Evolutionary conservation across 2,329 filamentous ascomycete genomes (phyloP), one percentile per base, ranked within the genome.

Genomic region (Neofusicoccum parvum): DNA sequence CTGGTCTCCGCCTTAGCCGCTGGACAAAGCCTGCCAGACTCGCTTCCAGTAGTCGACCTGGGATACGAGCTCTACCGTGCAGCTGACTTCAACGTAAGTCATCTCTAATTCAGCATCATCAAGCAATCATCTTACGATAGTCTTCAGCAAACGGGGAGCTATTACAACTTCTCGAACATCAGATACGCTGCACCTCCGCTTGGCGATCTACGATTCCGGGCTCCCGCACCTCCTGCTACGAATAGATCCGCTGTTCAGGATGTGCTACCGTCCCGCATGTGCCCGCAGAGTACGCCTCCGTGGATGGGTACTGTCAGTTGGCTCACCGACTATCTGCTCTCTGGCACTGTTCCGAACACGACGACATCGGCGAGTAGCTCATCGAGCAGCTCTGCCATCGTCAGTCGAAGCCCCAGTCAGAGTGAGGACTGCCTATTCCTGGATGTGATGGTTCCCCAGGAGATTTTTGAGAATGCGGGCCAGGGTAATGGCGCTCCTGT

Each of bases 161-260:
- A 81, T 66, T 86, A 85, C 73, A 85, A 83, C 68, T 87, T 87
- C 74, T 81, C 76, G 64, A 86, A 87, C 69, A 86, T 87, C 67
- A 80, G 85, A 49, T 87, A 83, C 71, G 85, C 83, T 5, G 81
- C 82, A 37, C 80, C 85, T 20, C 85, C 85, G 1, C 67, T 83
- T 3, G 84, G 82, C 11, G 70, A 84, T 10, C 71, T 85, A 51
- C 78, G 85, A 37, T 87, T 86, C 69, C 78, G 78, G 15, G 79
- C 80, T 37, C 85, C 85, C 2, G 74, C 76, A 23, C 68, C 74
- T 11, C 82, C 83, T 2, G 73, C 73, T 7, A 69, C 74, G 54
- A 80, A 85, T 69, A 78, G 83, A 36, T 74, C 77, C 5, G 67
- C 70, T 0, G 74, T 86, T n/a, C 80, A 84, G 53, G 80, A 75